These are phyloP conservation scores for Macadamia integrifolia DNA, from an alignment of 164 flowering plant species.

Conservation along the genomic window DNA sequence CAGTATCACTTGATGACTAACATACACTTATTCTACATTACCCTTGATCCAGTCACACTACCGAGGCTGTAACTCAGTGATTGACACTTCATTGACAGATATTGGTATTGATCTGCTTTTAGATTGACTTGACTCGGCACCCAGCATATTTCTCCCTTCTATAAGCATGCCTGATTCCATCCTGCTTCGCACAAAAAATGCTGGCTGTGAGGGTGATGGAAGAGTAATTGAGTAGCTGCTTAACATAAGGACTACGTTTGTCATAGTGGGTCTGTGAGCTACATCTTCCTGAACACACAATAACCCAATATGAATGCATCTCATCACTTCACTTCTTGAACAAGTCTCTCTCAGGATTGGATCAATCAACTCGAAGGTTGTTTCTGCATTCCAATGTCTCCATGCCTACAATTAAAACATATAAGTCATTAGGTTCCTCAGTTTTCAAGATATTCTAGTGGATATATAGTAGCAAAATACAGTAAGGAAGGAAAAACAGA, in stretches of 20 bases:
- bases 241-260: neutral
- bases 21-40: neutral
- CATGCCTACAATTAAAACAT: conserved; percentile 9
- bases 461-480: no score
- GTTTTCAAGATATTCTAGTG: no score
- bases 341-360: neutral
- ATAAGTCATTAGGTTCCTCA: neutral
- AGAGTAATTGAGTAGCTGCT: conserved; percentile 1
- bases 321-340: neutral
- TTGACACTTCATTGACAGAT: conserved; percentile 16
- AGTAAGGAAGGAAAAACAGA: no score
- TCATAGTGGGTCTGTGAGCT: conserved; percentile 5
- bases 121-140: neutral
- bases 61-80: neutral
- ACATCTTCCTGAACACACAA: conserved; percentile 5
- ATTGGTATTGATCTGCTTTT: neutral
- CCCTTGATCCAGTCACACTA: neutral
- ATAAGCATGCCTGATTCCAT: neutral
- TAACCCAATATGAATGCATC: neutral
- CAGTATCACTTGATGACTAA: no score
- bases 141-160: neutral
- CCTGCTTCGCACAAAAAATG: neutral
- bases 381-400: conserved; percentile 8
- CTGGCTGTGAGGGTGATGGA: neutral
- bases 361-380: conserved; percentile 7